Evolutionary conservation across 1,139 yeast species (phyloP).

Genomic region (Diutina ranongensis): DNA sequence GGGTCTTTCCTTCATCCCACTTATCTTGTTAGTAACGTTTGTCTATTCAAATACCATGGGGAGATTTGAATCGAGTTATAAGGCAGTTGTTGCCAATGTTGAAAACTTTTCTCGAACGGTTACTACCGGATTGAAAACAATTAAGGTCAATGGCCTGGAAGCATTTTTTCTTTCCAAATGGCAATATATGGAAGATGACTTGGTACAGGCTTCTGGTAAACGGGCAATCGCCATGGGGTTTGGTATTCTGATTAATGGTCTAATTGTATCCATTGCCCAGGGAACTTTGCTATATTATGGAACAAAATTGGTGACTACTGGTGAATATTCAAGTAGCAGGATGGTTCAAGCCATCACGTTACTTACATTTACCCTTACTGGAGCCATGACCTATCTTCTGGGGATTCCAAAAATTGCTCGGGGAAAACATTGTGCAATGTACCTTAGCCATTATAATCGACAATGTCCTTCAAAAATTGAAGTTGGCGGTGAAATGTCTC

Average conservation of each 20-base stretch:
- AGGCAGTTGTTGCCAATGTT: constrained; percentile 39
- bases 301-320: constrained; percentile 46
- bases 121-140: constrained; percentile 49
- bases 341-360: constrained; percentile 63
- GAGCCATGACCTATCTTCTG: constrained; percentile 45
- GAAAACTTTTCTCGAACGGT: constrained; percentile 51
- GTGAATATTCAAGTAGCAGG: constrained; percentile 42
- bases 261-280: constrained; percentile 50
- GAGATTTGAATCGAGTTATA: constrained; percentile 46
- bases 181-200: constrained; percentile 7
- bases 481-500: constrained; percentile 15
- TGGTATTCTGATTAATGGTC: constrained; percentile 47
- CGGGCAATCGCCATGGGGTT: constrained; percentile 50
- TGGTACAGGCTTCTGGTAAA: constrained; percentile 18
- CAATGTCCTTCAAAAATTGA: constrained; percentile 21
- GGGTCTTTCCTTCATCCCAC: constrained; percentile 64
- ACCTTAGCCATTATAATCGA: constrained; percentile 34
- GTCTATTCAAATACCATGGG: constrained; percentile 42
- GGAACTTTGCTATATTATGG: constrained; percentile 71
- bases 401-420: constrained; percentile 69
- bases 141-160: constrained; percentile 44
- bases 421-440: constrained; percentile 63
- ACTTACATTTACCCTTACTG: constrained; percentile 59
- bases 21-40: constrained; percentile 39
- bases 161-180: constrained; percentile 32